A percentile compares a stretch with the other conserved stretches of the same genome.
Conservation (phyloP, 2,329 filamentous ascomycete species). For the Neodidymelliopsis sp. region DNA sequence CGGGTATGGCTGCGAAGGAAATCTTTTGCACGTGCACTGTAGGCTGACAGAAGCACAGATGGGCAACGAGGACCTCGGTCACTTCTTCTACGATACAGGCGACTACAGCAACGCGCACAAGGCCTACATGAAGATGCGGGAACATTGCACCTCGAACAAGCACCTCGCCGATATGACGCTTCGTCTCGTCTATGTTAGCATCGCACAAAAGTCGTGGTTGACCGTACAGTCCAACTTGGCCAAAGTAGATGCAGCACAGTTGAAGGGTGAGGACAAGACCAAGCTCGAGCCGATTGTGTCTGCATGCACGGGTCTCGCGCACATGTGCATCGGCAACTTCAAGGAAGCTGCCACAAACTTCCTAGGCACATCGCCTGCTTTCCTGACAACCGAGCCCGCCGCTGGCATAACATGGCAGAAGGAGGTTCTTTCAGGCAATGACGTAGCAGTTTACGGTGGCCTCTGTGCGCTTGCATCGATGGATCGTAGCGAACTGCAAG, state of each 20-base stretch:
- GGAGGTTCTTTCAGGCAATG: conserved; percentile 80
- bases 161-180: conserved; percentile 85
- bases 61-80: conserved; percentile 90
- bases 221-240: conserved; percentile 69
- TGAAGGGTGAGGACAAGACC: conserved; percentile 64
- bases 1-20: conserved; percentile 63
- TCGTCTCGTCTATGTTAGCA: conserved; percentile 76
- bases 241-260: conserved; percentile 60
- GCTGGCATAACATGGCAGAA: conserved; percentile 66
- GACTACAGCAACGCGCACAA: conserved; percentile 76
- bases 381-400: conserved; percentile 51
- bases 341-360: conserved; percentile 76
- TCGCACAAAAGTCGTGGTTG: conserved; percentile 81
- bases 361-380: conserved; percentile 65
- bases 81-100: conserved; percentile 81
- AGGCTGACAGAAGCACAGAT: conserved; percentile 65
- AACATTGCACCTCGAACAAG: conserved; percentile 82
- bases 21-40: background rate
- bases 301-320: conserved; percentile 67
- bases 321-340: conserved; percentile 65
- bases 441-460: conserved; percentile 90
- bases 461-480: conserved; percentile 90
- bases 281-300: conserved; percentile 71
- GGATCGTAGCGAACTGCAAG: conserved; percentile 78
- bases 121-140: conserved; percentile 84